Base-by-base conservation (phyloP, 2,329 filamentous ascomycete species). In the Chalara sp. region DNA sequence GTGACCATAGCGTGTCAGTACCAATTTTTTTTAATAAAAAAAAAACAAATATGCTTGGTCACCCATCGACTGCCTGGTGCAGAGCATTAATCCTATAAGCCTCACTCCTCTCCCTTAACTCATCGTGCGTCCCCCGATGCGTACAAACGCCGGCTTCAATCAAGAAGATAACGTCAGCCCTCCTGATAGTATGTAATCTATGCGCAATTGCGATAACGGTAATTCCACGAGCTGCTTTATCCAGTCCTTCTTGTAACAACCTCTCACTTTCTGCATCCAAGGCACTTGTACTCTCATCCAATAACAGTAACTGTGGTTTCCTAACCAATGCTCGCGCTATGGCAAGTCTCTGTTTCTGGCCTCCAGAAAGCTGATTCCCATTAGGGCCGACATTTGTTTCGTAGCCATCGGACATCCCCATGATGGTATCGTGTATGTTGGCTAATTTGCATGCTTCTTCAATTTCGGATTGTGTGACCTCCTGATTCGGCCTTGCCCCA, bases 231-330 rank as follows among this genome's bases (percentile, higher is more conserved):
- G 74, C 72, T 0, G 74, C 79, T 53, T 68, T 72, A 66, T 87
- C 81, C 42, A 89, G 69, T 0, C 81, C 84, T 30, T 84, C 75
- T 50, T 87, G 79, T 29, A 95, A 76, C 7, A 83, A 68, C 5
- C 73, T 72, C 47, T 88, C 85, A 46, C 79, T 85, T 61, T 84
- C 83, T n/a, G 78, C 78, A 62, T 93, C 89, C 3, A 95, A 73
- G 4, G 85, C 86, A 41, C 82, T 87, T 0, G 89, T 95, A 32
- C 86, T 86, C 71, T 95, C 89, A 60, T 95, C 89, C 1, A 95
- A 74, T 39, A 95, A 78, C 13, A 95, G 68, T 1, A 95, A 74
- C 44, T 83, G 76, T 0, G 89, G 89, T 54, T 80, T 76, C 0
- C 88, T 78, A 3, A 90, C 76, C 3, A 92, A 72, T 0, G 88